phyloP scores from a whole-genome alignment of 176 grass and related monocot species.

The Aegilops bicornis region DNA sequence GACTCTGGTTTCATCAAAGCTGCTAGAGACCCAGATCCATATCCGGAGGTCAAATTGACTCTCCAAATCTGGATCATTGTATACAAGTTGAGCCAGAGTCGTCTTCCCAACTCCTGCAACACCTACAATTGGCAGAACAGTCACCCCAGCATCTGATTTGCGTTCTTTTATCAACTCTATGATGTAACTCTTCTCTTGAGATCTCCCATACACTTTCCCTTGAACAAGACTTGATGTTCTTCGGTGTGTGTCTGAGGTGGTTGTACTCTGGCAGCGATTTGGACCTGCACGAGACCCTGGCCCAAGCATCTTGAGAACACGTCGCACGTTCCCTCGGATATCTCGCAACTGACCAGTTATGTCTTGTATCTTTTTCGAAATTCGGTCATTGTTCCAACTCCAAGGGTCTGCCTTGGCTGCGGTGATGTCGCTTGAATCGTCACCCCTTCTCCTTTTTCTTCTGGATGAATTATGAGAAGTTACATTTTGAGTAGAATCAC shows the following conservation, averaged over 20 bases:
- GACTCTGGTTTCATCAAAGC: not conserved
- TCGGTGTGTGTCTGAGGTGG: not conserved
- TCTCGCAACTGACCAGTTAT: not conserved
- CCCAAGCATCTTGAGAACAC: not conserved
- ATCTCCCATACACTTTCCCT: constrained; percentile 15
- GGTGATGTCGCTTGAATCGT: not conserved
- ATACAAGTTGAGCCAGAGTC: not conserved
- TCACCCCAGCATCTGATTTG: not conserved
- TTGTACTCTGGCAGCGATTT: not conserved
- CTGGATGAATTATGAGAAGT: not conserved
- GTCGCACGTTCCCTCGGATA: not conserved
- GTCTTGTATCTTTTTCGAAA: not conserved
- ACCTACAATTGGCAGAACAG: constrained; percentile 18
- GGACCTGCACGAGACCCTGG: not conserved
- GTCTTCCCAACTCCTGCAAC: constrained; percentile 26
- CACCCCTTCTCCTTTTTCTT: not conserved
- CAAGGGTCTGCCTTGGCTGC: not conserved
- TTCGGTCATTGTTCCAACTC: not conserved
- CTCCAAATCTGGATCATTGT: not conserved
- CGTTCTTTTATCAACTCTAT: not conserved
- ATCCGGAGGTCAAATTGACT: not conserved
- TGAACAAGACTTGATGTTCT: not conserved
- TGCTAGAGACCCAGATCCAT: constrained; percentile 7
- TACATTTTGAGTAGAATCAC: not conserved
- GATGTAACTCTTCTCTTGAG: not conserved